A percentile compares a stretch with the other conserved stretches of the same genome.
phyloP scores from a whole-genome alignment of 805 yeast genomes.

The Candida pseudofarinosa region DNA sequence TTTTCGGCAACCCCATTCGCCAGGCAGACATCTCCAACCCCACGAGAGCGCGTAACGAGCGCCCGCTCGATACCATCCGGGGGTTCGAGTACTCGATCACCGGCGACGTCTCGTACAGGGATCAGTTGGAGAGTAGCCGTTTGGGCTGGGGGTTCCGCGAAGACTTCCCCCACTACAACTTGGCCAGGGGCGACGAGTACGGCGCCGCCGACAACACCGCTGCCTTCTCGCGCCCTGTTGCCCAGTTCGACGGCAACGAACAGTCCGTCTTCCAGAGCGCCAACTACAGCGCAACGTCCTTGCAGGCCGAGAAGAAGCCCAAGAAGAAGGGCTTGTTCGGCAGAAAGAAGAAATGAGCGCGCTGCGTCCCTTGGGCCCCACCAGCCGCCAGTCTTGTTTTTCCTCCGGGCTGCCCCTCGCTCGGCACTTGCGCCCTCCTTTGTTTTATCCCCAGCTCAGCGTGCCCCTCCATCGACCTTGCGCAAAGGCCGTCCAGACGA shows the following conservation, averaged over 20 bases:
- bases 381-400: not conserved
- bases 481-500: no score
- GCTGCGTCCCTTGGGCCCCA: not conserved
- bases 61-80: constrained; percentile 95
- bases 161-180: constrained; percentile 59
- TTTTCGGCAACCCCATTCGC: constrained; percentile 77
- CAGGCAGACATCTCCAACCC: constrained; percentile 91
- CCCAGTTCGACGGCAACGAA: constrained; percentile 33
- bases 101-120: constrained; percentile 76
- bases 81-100: constrained; percentile 92
- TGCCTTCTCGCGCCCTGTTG: constrained; percentile 38
- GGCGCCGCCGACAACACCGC: constrained; percentile 22
- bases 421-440: not conserved
- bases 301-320: constrained; percentile 34
- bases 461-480: no score
- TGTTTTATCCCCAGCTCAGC: not conserved
- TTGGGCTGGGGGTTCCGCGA: constrained; percentile 87
- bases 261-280: constrained; percentile 50
- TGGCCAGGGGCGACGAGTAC: constrained; percentile 24
- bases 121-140: constrained; percentile 71
- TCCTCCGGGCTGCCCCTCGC: not conserved
- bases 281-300: constrained; percentile 53
- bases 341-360: constrained; percentile 37
- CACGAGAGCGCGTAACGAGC: constrained; percentile 86
- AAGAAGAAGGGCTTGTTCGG: constrained; percentile 76